phyloP scores from a whole-genome alignment of 257 asterid genomes.

The Solanum paucissectum region DNA sequence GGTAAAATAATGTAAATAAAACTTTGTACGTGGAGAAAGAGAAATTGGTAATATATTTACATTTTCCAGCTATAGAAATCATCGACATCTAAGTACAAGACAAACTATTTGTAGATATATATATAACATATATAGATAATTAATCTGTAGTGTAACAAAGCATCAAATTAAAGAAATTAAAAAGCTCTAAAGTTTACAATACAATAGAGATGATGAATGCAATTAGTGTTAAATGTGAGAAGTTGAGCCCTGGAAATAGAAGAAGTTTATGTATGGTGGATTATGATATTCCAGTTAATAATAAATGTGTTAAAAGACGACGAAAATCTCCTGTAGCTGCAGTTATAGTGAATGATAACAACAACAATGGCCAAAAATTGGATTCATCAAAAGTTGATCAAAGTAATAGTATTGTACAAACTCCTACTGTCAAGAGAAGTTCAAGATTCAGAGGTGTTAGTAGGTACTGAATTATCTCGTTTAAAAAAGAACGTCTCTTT shows the following conservation, averaged over 20 bases:
- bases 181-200: not conserved
- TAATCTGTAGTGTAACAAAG: not conserved
- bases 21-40: not conserved
- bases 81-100: not conserved
- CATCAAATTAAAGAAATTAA: not conserved
- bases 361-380: slow-evolving; percentile 4
- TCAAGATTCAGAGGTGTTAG: slow-evolving; percentile 65
- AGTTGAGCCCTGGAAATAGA: slow-evolving; percentile 6
- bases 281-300: slow-evolving; percentile 8
- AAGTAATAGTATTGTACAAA: not conserved
- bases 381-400: slow-evolving; percentile 14
- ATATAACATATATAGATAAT: not conserved
- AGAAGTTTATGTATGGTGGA: slow-evolving; percentile 14
- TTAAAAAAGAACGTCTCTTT: not conserved
- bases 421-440: slow-evolving; percentile 43
- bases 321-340: slow-evolving; percentile 31
- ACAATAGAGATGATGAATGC: slow-evolving; percentile 22
- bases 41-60: not conserved
- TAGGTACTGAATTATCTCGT: not conserved
- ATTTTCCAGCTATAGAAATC: not conserved
- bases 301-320: slow-evolving; percentile 37
- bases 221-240: slow-evolving; percentile 8
- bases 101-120: not conserved
- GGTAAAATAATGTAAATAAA: not conserved
- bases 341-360: not conserved